phyloP scores from a whole-genome alignment of 257 asterid genomes.

The Solanum chmielewskii region DNA sequence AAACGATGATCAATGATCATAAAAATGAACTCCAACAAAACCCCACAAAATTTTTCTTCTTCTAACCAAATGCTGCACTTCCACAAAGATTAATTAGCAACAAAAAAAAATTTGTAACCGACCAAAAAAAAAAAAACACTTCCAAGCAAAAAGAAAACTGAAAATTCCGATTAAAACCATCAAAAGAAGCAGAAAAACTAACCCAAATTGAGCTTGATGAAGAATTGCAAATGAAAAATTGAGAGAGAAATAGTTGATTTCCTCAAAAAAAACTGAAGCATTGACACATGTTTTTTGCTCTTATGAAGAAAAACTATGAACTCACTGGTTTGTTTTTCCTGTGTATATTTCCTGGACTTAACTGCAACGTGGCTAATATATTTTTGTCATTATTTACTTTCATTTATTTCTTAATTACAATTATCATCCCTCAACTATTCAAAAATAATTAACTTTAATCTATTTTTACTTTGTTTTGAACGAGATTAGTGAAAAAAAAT shows the following conservation, averaged over 20 bases:
- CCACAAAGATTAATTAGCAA: neutral
- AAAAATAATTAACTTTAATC: neutral
- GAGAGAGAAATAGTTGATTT: neutral
- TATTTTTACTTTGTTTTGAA: neutral
- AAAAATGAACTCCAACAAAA: neutral
- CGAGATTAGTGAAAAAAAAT: neutral
- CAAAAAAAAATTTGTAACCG: neutral
- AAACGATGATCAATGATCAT: neutral
- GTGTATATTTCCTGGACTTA: neutral
- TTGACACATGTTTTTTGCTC: neutral
- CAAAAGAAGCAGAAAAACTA: neutral
- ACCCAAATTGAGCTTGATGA: neutral
- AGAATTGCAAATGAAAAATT: neutral
- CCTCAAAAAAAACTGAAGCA: neutral
- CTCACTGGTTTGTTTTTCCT: neutral
- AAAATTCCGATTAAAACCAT: neutral
- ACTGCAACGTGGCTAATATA: neutral
- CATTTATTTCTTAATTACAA: neutral
- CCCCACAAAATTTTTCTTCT: neutral
- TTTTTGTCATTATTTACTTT: neutral
- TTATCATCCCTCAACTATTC: neutral
- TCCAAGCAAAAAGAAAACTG: neutral
- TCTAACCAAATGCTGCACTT: neutral
- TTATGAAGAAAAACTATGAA: neutral
- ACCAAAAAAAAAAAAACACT: neutral